Conservation (phyloP, 2,329 filamentous ascomycete genomes). For the Claviceps cyperi region DNA sequence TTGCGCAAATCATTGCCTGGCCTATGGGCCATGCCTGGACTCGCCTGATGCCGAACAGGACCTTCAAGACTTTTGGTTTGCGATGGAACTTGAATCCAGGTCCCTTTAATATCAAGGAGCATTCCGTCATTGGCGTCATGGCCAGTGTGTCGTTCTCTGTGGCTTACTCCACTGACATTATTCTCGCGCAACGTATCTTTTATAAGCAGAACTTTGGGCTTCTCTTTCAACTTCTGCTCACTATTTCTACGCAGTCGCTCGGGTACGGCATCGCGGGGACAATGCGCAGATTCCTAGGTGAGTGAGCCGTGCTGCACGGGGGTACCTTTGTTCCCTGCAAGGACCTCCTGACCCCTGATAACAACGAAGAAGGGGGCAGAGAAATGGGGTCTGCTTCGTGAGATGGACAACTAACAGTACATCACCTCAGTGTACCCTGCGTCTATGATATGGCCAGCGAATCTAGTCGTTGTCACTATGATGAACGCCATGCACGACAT, state of each 20-base stretch:
- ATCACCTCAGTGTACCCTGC: conserved; percentile 43
- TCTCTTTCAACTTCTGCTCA: conserved; percentile 50
- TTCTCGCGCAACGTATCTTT: conserved; percentile 56
- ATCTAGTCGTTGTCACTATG: conserved; percentile 49
- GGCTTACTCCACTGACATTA: conserved; percentile 61
- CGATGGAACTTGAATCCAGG: conserved; percentile 49
- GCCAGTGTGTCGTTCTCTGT: conserved; percentile 56
- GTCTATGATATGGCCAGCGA: conserved; percentile 62
- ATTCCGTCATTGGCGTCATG: conserved; percentile 54
- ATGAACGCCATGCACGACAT: conserved; percentile 61
- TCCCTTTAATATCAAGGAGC: conserved; percentile 58
- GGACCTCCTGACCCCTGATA: neutral
- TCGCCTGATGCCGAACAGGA: conserved; percentile 33
- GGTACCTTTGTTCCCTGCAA: neutral
- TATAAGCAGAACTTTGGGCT: conserved; percentile 58
- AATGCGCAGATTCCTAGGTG: conserved; percentile 48
- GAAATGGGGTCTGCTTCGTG: neutral
- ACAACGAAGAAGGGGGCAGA: neutral
- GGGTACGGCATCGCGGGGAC: conserved; percentile 57
- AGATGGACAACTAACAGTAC: conserved; percentile 4
- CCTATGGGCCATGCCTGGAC: conserved; percentile 49
- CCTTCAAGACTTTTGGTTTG: conserved; percentile 37
- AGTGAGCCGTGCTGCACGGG: conserved; percentile 7
- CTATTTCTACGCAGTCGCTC: conserved; percentile 53
- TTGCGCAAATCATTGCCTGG: conserved; percentile 51